Evolutionary conservation across 805 yeast species (phyloP), one percentile per base, ranked within the genome.

Genomic region (Metschnikowia matae): DNA sequence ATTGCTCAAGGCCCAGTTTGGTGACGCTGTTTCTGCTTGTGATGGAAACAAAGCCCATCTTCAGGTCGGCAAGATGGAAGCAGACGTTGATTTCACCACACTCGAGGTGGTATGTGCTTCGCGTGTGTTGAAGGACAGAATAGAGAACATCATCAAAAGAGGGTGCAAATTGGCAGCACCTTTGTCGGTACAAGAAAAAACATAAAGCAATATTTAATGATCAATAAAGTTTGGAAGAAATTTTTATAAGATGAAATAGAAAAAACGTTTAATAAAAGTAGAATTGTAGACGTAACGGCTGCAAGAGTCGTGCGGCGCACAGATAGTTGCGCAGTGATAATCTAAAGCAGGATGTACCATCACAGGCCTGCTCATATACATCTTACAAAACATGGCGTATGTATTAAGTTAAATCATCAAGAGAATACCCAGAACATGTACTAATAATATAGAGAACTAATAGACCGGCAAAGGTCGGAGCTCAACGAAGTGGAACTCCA

Each of bases 81-180:
- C 97, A 1, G 69, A 67, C 7, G 80, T 94, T 15, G 79, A 84
- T 56, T 88, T 85, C 57, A 62, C 72, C 2, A 79, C 78, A 34
- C 77, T 90, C 66, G 73, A 77, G 4, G 96, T 92, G 1, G 67
- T 62, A 3, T 89, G 97, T 62, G 68, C 81, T 1, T 84, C 91
- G 0, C 83, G 81, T 49, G 91, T 90, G 1, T 70, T 94, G 49
- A 82, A 82, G 56, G 92, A 89, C 51, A 80, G 99, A 62, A 83
- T 94, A 1, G 88, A 84, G 55, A 91, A 87, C 56, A 84, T 92
- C 18, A 69, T 94, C 52, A 81, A 79, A 40, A 79, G 95, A 54
- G 95, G 95, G 14, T 77, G 85, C 48, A 87, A 80, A 39, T 72
- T 94, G 42, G 94, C 89, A 1, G 90, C 97, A 10, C 96, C 98